Evolutionary conservation across 2,329 filamentous ascomycete genomes (phyloP).

Genomic region (Talaromyces sp.): DNA sequence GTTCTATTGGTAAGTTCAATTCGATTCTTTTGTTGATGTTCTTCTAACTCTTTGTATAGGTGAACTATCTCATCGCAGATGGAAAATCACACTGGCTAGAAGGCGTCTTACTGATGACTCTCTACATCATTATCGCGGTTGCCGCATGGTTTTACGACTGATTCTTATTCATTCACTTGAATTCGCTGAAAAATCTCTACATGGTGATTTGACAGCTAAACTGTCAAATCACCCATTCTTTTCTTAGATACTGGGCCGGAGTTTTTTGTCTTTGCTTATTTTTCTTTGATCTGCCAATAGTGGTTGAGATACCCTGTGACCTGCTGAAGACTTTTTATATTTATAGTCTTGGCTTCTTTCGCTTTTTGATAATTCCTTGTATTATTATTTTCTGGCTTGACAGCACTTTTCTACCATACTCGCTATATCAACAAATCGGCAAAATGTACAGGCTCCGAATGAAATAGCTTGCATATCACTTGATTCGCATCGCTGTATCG

Average conservation of each 20-base stretch:
- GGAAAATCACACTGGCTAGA: constrained; percentile 60
- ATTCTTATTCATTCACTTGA: background rate
- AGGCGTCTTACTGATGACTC: constrained; percentile 57
- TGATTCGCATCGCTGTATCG: background rate
- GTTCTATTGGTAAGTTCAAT: constrained; percentile 39
- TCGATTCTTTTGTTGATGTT: background rate
- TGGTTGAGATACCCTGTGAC: background rate
- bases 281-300: background rate
- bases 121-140: constrained; percentile 61
- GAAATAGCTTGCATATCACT: background rate
- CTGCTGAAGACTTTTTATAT: background rate
- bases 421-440: background rate
- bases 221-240: background rate
- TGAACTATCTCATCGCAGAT: constrained; percentile 63
- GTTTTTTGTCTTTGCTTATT: background rate
- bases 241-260: background rate
- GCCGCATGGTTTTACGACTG: constrained; percentile 49
- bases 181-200: background rate
- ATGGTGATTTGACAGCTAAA: background rate
- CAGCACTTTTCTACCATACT: background rate
- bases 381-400: background rate
- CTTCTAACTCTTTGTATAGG: constrained; percentile 31
- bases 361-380: background rate
- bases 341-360: background rate
- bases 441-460: background rate